A percentile compares a stretch with the other conserved stretches of the same genome.
Conservation (phyloP, 768 basidiomycete genomes). For the Termitomyces titanicus region DNA sequence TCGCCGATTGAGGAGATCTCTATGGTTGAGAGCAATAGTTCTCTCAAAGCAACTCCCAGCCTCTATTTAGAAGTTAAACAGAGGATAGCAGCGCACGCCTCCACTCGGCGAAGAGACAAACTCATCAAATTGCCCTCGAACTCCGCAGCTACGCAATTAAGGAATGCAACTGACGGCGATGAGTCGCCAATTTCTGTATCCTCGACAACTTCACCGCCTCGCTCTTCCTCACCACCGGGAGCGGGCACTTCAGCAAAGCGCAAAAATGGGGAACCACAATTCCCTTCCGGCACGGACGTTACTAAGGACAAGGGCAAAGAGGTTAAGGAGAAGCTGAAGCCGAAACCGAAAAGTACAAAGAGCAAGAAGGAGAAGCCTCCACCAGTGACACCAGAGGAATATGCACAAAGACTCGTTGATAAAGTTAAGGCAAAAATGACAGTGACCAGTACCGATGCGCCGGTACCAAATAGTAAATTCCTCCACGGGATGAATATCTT, state of each 20-base stretch:
- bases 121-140: conserved; percentile 22
- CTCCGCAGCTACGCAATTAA: conserved; percentile 1
- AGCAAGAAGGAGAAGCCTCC: conserved; percentile 36
- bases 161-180: conserved; percentile 16
- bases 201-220: conserved; percentile 31
- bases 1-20: conserved; percentile 32
- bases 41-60: conserved; percentile 22
- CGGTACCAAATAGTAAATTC: conserved; percentile 23
- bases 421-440: conserved; percentile 34
- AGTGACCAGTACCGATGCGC: conserved; percentile 13
- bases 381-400: conserved; percentile 47
- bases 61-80: conserved; percentile 30
- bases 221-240: conserved; percentile 22
- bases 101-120: conserved; percentile 26
- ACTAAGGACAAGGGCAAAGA: conserved; percentile 1
- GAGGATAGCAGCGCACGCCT: conserved; percentile 30
- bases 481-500: conserved; percentile 54
- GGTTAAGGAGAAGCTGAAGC: conserved; percentile 18
- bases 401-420: conserved; percentile 45
- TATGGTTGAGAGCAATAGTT: not conserved
- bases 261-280: conserved; percentile 1
- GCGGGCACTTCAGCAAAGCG: conserved; percentile 6
- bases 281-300: not conserved
- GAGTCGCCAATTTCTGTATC: conserved; percentile 24
- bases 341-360: conserved; percentile 20